These are phyloP conservation scores for Suillus weaverae DNA, from an alignment of 768 basidiomycete genomes.

Conservation along the genomic window DNA sequence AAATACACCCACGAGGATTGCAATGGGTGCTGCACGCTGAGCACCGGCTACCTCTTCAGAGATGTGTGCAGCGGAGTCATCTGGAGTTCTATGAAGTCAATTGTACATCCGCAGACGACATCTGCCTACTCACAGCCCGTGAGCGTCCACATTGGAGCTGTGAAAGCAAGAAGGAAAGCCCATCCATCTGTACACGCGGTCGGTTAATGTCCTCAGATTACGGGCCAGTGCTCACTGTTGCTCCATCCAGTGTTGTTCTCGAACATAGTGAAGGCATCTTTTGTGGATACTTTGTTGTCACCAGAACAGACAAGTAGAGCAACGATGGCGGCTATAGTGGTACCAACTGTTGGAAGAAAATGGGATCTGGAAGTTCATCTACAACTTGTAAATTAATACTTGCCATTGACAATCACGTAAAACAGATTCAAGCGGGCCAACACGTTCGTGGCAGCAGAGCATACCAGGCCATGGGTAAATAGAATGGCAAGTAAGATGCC, in stretches of 20 bases:
- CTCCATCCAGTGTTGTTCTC: slow-evolving; percentile 74
- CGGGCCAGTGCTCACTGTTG: slow-evolving; percentile 43
- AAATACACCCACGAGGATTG: slow-evolving; percentile 64
- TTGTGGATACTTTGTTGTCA: slow-evolving; percentile 59
- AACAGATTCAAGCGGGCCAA: slow-evolving; percentile 69
- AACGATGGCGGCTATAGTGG: slow-evolving; percentile 62
- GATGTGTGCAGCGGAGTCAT: slow-evolving; percentile 76
- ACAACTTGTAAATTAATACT: slow-evolving; percentile 19
- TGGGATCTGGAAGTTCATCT: slow-evolving; percentile 5
- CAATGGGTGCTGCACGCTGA: slow-evolving; percentile 62
- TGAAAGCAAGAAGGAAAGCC: slow-evolving; percentile 73
- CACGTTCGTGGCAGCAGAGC: slow-evolving; percentile 65
- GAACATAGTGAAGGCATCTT: slow-evolving; percentile 65
- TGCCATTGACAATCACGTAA: slow-evolving; percentile 67
- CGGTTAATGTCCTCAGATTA: not conserved
- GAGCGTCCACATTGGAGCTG: slow-evolving; percentile 77
- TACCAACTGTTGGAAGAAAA: slow-evolving; percentile 47
- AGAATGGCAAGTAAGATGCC: slow-evolving; percentile 67
- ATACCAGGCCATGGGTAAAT: slow-evolving; percentile 66
- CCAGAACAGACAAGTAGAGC: slow-evolving; percentile 58
- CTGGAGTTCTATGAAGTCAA: slow-evolving; percentile 32
- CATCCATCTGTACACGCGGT: slow-evolving; percentile 52
- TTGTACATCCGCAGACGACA: not conserved
- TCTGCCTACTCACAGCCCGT: slow-evolving; percentile 59
- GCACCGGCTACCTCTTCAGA: slow-evolving; percentile 72